phyloP scores from a whole-genome alignment of 2,329 filamentous ascomycete genomes.

The Trichophyton rubrum region DNA sequence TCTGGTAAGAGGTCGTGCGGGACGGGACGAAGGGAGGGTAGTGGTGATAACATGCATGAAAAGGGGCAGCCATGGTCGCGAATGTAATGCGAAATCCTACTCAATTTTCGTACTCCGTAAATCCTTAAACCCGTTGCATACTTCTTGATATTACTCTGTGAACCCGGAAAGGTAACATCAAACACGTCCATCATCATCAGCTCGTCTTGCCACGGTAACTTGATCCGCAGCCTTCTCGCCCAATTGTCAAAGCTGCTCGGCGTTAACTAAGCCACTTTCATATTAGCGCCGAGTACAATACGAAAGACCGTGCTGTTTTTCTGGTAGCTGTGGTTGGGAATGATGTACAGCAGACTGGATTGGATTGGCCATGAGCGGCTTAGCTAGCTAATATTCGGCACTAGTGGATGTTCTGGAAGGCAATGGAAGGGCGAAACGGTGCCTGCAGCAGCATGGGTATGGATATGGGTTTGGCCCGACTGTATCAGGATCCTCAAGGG shows the following conservation, averaged over 20 bases:
- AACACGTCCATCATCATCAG: neutral
- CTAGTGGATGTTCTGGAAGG: neutral
- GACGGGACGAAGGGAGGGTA: neutral
- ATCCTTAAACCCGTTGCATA: neutral
- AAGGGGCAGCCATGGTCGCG: neutral
- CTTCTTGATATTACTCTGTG: neutral
- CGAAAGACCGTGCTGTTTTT: neutral
- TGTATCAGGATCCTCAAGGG: constrained; percentile 2
- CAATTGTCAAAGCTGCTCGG: neutral
- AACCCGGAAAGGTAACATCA: neutral
- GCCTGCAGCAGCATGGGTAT: constrained; percentile 1
- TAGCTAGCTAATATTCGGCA: neutral
- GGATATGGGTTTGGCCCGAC: neutral
- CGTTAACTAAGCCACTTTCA: neutral
- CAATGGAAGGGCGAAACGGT: constrained; percentile 2
- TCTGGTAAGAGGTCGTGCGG: constrained; percentile 3
- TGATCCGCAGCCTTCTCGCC: neutral
- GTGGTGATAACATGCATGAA: neutral
- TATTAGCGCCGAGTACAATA: neutral
- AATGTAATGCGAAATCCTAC: constrained; percentile 2
- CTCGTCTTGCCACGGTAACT: constrained; percentile 2
- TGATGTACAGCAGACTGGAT: neutral
- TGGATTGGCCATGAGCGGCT: neutral
- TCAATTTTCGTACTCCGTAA: neutral
- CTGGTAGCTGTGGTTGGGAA: neutral